Evolutionary conservation across 352 stramenopile species (phyloP), one percentile per base, ranked within the genome.

Genomic region (Saprolegnia parasitica): DNA sequence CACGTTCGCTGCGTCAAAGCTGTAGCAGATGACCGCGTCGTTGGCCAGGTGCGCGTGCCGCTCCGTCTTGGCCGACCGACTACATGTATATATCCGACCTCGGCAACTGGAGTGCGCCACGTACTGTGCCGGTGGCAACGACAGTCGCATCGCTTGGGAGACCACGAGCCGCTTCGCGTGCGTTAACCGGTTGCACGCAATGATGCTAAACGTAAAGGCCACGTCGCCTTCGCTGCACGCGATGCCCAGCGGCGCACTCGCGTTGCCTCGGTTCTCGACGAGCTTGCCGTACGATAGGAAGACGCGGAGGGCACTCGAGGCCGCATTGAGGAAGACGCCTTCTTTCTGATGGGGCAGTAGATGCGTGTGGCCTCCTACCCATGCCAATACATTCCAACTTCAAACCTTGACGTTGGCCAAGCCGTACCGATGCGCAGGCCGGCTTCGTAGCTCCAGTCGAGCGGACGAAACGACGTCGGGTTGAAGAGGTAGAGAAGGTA

Each of bases 401-500:
- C 13, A 10, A 65, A 10, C 62, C 61, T 0, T 8, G 61, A 21
- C 39, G 39, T 15, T 15, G 39, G 15, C 39, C 39, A 46, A 20
- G 57, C 15, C 20, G 11, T 40, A 37, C 86, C 84, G 24, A 95
- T 76, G 71, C 84, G 76, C 37, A 95, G 46, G 23, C 84, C 73
- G 0, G 83, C 82, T 35, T 87, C 74, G 71, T 90, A 95, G 8
- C 79, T 90, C 85, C 85, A 95, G 68, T 95, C 85, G 50, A 93
- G 76, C 11, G 87, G 87, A 4, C 84, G 85, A 67, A 90, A 95
- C 62, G 82, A 73, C 45, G 91, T 74, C 50, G 87, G 84, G 60
- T 95, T 95, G 77, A 95, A 95, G 39, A 95, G 66, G 37, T 95
- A 93, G n/a, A 95, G 73, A 71, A 95, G 73, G 74, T 93, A 95